phyloP scores from a whole-genome alignment of 1,284 basidiomycete genomes.

The Cystobasidiaceae sp. region DNA sequence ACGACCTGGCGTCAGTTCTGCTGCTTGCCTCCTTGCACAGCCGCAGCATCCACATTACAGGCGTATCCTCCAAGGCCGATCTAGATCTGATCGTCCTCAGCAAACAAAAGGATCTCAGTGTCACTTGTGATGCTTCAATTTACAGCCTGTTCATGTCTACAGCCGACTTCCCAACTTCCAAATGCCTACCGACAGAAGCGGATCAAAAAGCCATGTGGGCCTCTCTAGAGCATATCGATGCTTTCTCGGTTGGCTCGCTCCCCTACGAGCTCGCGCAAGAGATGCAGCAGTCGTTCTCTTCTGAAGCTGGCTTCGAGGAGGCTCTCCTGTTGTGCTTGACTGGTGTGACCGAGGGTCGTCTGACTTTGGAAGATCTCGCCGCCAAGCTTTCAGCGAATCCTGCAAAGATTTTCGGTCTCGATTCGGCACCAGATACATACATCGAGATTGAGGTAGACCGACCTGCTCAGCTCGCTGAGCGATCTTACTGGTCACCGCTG shows the following conservation, averaged over 20 bases:
- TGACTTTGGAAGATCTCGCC: slow-evolving; percentile 79
- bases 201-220: slow-evolving; percentile 86
- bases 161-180: slow-evolving; percentile 64
- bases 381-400: slow-evolving; percentile 84
- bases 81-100: slow-evolving; percentile 85
- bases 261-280: slow-evolving; percentile 74
- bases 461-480: slow-evolving; percentile 51
- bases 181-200: slow-evolving; percentile 65
- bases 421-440: slow-evolving; percentile 70
- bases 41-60: slow-evolving; percentile 88
- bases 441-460: slow-evolving; percentile 90
- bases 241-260: slow-evolving; percentile 79
- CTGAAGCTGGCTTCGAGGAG: slow-evolving; percentile 80
- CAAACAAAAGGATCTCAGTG: slow-evolving; percentile 88
- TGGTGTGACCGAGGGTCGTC: slow-evolving; percentile 71
- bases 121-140: slow-evolving; percentile 92
- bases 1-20: slow-evolving; percentile 87
- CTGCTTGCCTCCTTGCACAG: slow-evolving; percentile 86
- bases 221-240: slow-evolving; percentile 77
- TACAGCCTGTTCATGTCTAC: slow-evolving; percentile 86
- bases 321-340: slow-evolving; percentile 80
- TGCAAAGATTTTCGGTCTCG: slow-evolving; percentile 78
- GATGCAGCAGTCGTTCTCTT: slow-evolving; percentile 60
- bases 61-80: slow-evolving; percentile 82
- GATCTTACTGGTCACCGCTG: slow-evolving; percentile 76